Evolutionary conservation across 2,329 filamentous ascomycete genomes (phyloP), one percentile per base, ranked within the genome.

Genomic region (Cadophora sp.): DNA sequence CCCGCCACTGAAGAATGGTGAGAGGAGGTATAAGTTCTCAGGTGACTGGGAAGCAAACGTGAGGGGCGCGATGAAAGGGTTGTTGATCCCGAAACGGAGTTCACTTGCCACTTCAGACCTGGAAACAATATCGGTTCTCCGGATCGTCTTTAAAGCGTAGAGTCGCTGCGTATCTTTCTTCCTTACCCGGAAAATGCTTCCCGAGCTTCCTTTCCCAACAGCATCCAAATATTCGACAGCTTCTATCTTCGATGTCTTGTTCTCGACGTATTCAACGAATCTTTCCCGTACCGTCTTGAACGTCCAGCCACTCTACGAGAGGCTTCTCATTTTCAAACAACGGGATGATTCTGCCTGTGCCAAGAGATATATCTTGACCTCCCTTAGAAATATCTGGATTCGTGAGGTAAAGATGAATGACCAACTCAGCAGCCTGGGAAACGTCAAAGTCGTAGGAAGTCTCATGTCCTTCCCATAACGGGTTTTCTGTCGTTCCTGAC

Each of bases 31-130:
- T 48, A 97, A 88, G 85, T 97, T 97, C 82, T 97, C 94, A 4
- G 95, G 94, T 19, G 94, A 97, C 79, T 97, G 94, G 86, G 97
- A 97, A 37, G 94, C 97, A 81, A 97, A 97, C 80, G 97, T 97
- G 76, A 98, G 87, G 0, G 94, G 94, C 12, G 97, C 95, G 76
- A 98, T 97, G 82, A 97, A 97, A 16, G 94, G 94, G 76, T 97
- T 97, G 40, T 97, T 97, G 83, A 97, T 97, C 85, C 97, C 94
- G 12, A 94, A 94, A 34, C 94, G 94, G 48, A 97, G 86, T 8
- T 94, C 97, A 77, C 97, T 94, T 34, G 93, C 92, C 46, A 97
- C 94, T 84, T 97, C 94, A 58, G 94, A 97, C 65, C 94, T 88
- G 79, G 97, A 97, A 81, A 97, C 51, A 56, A 56, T 97, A 82